Evolutionary conservation across 768 basidiomycete genomes (phyloP).

Genomic region (Gymnopilus junonius): DNA sequence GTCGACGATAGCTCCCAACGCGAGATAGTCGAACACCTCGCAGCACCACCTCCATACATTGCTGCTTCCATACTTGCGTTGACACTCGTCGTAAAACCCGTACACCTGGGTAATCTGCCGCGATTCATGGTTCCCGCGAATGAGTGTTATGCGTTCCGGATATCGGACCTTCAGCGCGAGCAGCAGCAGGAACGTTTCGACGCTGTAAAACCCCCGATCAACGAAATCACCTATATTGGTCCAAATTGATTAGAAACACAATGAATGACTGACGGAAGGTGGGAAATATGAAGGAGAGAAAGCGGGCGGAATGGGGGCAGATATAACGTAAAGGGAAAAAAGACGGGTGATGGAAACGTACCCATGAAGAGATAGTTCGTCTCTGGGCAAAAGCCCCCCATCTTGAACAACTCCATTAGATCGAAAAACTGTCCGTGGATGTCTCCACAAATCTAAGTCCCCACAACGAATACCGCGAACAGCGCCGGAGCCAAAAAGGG

Average conservation of each 20-base stretch:
- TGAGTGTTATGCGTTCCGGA: conserved; percentile 95
- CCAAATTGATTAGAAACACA: neutral
- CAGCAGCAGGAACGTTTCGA: conserved; percentile 94
- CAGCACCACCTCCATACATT: conserved; percentile 99
- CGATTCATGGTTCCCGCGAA: conserved; percentile 97
- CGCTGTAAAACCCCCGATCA: conserved; percentile 95
- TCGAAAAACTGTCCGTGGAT: conserved; percentile 99
- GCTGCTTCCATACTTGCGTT: conserved; percentile 90
- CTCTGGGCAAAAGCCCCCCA: conserved; percentile 90
- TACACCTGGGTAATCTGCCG: conserved; percentile 97
- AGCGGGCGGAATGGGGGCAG: neutral
- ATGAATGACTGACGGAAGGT: conserved; percentile 9
- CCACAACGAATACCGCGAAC: conserved; percentile 2
- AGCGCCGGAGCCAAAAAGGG: neutral
- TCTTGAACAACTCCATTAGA: conserved; percentile 92
- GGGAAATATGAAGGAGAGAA: conserved; percentile 9
- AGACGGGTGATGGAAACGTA: conserved; percentile 37
- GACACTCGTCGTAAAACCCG: conserved; percentile 96
- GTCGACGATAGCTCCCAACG: conserved; percentile 94
- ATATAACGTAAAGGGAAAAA: conserved; percentile 4
- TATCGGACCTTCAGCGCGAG: conserved; percentile 97
- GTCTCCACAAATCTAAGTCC: conserved; percentile 82
- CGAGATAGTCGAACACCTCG: conserved; percentile 97
- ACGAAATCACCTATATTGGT: conserved; percentile 86
- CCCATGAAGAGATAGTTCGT: conserved; percentile 98